Conservation (phyloP, 108 stramenopile species). For the Conticribra weissflogii region DNA sequence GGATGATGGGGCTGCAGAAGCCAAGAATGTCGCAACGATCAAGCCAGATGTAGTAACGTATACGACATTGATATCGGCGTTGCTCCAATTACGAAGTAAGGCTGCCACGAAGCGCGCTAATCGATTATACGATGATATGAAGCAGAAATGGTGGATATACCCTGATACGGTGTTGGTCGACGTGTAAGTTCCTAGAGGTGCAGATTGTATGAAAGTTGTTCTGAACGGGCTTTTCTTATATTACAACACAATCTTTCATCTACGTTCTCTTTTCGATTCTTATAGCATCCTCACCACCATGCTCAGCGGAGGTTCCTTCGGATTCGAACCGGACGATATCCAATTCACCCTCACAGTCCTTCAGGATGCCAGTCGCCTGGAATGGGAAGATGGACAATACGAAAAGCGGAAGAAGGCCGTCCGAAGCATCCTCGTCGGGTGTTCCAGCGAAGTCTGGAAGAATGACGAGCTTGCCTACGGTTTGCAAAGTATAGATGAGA, state of each 20-base stretch:
- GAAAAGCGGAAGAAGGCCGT: constrained; percentile 64
- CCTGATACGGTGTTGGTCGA: constrained; percentile 78
- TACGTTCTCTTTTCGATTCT: background rate
- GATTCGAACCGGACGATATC: constrained; percentile 57
- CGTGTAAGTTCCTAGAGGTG: constrained; percentile 50
- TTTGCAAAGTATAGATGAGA: constrained; percentile 16
- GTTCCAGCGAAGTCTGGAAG: constrained; percentile 58
- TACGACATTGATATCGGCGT: constrained; percentile 66
- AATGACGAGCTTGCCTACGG: constrained; percentile 53
- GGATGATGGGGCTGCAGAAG: constrained; percentile 3
- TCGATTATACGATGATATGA: constrained; percentile 74
- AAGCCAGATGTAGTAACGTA: constrained; percentile 78
- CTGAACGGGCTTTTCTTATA: background rate
- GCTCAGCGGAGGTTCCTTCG: constrained; percentile 42
- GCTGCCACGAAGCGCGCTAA: constrained; percentile 50
- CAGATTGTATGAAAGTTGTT: too few species aligned
- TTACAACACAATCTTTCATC: background rate
- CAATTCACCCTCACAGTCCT: constrained; percentile 63
- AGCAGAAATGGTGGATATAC: constrained; percentile 50
- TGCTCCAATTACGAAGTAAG: constrained; percentile 54
- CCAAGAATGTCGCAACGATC: constrained; percentile 3
- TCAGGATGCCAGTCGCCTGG: constrained; percentile 66
- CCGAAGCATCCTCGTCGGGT: constrained; percentile 51
- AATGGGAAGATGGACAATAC: constrained; percentile 65
- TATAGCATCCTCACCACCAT: constrained; percentile 63